Evolutionary conservation across 805 yeast genomes (phyloP).

Genomic region (Komagataella ulmi): DNA sequence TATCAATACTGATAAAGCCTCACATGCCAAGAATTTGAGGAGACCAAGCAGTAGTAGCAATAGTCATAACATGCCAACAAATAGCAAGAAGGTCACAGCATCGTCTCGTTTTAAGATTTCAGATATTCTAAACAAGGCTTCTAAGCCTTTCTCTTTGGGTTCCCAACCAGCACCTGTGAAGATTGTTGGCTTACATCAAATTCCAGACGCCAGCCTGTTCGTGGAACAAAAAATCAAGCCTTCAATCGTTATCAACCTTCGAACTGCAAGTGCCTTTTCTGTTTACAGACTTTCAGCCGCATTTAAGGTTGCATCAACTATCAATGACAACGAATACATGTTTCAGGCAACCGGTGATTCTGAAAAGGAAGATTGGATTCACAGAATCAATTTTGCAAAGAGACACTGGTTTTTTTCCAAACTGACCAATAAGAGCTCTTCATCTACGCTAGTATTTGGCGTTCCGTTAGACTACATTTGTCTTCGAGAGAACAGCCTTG

Average conservation of each 20-base stretch:
- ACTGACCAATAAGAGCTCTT: constrained; percentile 10
- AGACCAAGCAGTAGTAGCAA: not conserved
- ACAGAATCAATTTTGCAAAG: constrained; percentile 29
- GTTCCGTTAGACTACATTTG: constrained; percentile 73
- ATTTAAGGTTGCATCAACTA: constrained; percentile 28
- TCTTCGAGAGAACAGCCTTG: constrained; percentile 44
- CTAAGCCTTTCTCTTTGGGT: constrained; percentile 42
- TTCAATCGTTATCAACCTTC: constrained; percentile 28
- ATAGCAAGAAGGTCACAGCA: not conserved
- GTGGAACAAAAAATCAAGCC: constrained; percentile 40
- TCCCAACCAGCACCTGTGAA: constrained; percentile 26
- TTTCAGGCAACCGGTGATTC: constrained; percentile 52
- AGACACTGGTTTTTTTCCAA: constrained; percentile 44
- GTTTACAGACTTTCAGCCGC: constrained; percentile 34
- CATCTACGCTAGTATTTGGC: constrained; percentile 51
- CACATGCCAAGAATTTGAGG: constrained; percentile 1
- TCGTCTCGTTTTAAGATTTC: constrained; percentile 5
- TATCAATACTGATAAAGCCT: not conserved
- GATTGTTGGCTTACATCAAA: constrained; percentile 33
- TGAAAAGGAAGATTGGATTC: constrained; percentile 69
- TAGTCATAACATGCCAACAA: not conserved
- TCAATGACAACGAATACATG: constrained; percentile 25
- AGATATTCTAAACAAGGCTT: constrained; percentile 24
- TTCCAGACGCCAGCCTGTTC: constrained; percentile 38
- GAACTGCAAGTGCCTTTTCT: constrained; percentile 32